Evolutionary conservation across 495 filamentous ascomycete species (phyloP).

Genomic region (Trichoderma parareesei): DNA sequence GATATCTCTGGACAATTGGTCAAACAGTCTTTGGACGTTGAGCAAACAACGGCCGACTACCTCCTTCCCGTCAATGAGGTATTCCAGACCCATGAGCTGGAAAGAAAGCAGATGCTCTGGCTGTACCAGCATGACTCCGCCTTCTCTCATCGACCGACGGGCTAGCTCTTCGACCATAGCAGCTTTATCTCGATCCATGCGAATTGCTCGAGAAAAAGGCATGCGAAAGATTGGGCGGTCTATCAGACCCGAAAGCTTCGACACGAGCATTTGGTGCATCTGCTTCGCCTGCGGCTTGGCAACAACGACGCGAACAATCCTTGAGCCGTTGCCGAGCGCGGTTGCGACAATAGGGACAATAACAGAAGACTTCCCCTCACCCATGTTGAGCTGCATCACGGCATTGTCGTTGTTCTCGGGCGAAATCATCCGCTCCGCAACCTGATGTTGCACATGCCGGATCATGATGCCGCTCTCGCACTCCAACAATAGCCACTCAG

Average conservation of each 20-base stretch:
- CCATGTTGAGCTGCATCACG: conserved; percentile 69
- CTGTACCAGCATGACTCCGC: conserved; percentile 51
- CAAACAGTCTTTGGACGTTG: conserved; percentile 33
- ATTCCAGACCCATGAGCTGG: conserved; percentile 55
- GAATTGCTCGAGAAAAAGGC: conserved; percentile 50
- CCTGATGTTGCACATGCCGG: conserved; percentile 49
- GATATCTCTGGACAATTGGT: conserved; percentile 40
- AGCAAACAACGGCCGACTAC: conserved; percentile 30
- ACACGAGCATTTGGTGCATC: conserved; percentile 53
- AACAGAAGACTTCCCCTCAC: conserved; percentile 63
- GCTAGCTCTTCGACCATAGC: too few species aligned
- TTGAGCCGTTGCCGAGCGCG: conserved; percentile 42
- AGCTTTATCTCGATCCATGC: not conserved
- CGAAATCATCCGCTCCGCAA: conserved; percentile 49
- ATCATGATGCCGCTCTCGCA: conserved; percentile 57
- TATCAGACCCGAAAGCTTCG: conserved; percentile 52
- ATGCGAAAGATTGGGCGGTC: conserved; percentile 50
- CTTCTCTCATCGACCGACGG: conserved; percentile 7
- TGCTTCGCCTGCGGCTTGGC: conserved; percentile 54
- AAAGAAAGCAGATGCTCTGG: conserved; percentile 68
- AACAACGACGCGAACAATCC: conserved; percentile 52
- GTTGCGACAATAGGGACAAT: conserved; percentile 58
- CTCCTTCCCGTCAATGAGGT: conserved; percentile 19
- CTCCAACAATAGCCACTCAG: conserved; percentile 56
- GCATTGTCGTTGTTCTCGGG: conserved; percentile 39